phyloP scores from a whole-genome alignment of 306 rosid genomes.

The Canavalia ensiformis region DNA sequence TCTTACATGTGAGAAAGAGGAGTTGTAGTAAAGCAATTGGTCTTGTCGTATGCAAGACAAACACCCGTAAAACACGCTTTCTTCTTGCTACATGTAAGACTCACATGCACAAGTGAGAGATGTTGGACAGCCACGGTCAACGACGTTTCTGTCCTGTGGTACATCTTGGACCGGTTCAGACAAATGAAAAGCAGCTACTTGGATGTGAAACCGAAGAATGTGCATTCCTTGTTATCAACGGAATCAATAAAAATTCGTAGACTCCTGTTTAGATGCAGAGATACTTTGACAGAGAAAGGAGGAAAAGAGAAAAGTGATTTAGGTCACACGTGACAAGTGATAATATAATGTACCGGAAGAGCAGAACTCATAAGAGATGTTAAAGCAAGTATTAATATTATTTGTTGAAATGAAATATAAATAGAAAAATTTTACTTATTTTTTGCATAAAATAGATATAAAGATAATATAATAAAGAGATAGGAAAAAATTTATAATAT shows the following conservation, averaged over 20 bases:
- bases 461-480: too few species aligned
- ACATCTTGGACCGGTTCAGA: background rate
- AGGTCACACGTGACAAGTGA: too few species aligned
- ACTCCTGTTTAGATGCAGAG: too few species aligned
- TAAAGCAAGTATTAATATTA: too few species aligned
- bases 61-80: background rate
- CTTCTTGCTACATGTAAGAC: background rate
- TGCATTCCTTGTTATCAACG: background rate
- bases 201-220: background rate
- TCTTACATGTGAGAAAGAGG: conserved; percentile 7
- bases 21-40: background rate
- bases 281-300: too few species aligned
- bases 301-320: too few species aligned
- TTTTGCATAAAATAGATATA: too few species aligned
- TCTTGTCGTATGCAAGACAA: conserved; percentile 7
- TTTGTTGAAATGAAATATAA: too few species aligned
- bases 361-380: too few species aligned
- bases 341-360: too few species aligned
- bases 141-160: background rate
- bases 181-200: background rate
- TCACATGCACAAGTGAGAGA: conserved; percentile 2
- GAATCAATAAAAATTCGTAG: background rate
- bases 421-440: too few species aligned
- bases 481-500: too few species aligned
- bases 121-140: conserved; percentile 13